Percentiles rank a stretch among this genome's conserved stretches.
Conservation (phyloP, 108 stramenopile genomes). For the Nannochloropsis gaditana region DNA sequence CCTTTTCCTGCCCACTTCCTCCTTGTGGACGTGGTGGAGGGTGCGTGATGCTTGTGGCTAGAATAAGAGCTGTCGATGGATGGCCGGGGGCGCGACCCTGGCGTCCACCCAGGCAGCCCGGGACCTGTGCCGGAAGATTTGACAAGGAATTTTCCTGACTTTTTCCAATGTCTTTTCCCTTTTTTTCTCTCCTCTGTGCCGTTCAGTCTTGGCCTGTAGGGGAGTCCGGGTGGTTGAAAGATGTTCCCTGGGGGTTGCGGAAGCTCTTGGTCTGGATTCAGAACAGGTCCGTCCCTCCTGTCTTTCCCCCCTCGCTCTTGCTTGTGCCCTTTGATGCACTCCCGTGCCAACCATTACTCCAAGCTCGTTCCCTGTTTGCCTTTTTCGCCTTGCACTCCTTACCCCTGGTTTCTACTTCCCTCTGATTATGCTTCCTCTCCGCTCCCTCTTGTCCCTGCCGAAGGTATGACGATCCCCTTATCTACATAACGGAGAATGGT, state of each 20-base stretch:
- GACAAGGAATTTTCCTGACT: no score
- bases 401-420: not conserved
- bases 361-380: not conserved
- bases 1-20: not conserved
- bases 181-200: not conserved
- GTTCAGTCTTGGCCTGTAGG: not conserved
- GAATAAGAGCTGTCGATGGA: no score
- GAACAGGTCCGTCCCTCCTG: constrained; percentile 36
- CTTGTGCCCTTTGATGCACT: not conserved
- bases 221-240: not conserved
- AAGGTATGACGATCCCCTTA: not conserved
- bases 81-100: no score
- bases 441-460: not conserved
- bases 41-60: no score
- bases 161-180: not conserved
- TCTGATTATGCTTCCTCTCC: not conserved
- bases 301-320: not conserved
- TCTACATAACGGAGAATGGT: not conserved
- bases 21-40: not conserved
- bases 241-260: constrained; percentile 51
- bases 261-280: constrained; percentile 50
- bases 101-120: no score
- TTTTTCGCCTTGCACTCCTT: not conserved
- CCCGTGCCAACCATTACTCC: not conserved
- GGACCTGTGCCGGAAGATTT: no score